phyloP scores from a whole-genome alignment of 1,139 yeast species.

The Debaryomyces udenii region DNA sequence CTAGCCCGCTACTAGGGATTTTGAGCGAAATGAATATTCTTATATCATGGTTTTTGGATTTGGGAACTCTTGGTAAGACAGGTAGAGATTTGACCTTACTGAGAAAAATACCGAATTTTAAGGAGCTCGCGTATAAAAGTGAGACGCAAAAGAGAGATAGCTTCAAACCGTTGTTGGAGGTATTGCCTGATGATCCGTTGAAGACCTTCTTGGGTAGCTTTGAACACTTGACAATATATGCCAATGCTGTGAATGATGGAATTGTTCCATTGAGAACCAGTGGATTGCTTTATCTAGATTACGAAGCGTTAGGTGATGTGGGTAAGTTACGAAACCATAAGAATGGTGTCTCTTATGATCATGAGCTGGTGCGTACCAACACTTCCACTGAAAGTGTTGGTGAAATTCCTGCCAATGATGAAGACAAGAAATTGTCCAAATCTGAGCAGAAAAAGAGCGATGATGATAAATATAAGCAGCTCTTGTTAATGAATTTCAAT shows the following conservation, averaged over 20 bases:
- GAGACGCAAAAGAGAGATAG: constrained; percentile 19
- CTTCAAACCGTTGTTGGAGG: constrained; percentile 65
- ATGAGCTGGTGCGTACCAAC: constrained; percentile 16
- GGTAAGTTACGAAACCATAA: constrained; percentile 23
- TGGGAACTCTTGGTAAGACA: constrained; percentile 89
- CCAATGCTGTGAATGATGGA: constrained; percentile 87
- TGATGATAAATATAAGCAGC: constrained; percentile 21
- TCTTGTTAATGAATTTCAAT: constrained; percentile 24
- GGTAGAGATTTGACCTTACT: constrained; percentile 85
- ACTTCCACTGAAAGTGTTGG: constrained; percentile 12
- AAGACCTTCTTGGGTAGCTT: constrained; percentile 66
- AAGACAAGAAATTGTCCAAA: constrained; percentile 11
- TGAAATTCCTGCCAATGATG: constrained; percentile 11
- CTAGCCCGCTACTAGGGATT: constrained; percentile 87
- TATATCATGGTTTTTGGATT: constrained; percentile 77
- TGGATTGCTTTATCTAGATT: constrained; percentile 53
- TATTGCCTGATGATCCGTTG: constrained; percentile 79
- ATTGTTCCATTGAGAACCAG: constrained; percentile 81
- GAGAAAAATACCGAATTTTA: constrained; percentile 27
- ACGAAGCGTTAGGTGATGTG: constrained; percentile 45
- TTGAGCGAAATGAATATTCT: constrained; percentile 83
- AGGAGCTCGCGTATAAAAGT: constrained; percentile 10
- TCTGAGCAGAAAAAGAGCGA: constrained; percentile 13
- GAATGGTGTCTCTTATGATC: constrained; percentile 10
- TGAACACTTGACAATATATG: constrained; percentile 70